phyloP scores from a whole-genome alignment of 1,139 yeast species.

The Taphrina populina region DNA sequence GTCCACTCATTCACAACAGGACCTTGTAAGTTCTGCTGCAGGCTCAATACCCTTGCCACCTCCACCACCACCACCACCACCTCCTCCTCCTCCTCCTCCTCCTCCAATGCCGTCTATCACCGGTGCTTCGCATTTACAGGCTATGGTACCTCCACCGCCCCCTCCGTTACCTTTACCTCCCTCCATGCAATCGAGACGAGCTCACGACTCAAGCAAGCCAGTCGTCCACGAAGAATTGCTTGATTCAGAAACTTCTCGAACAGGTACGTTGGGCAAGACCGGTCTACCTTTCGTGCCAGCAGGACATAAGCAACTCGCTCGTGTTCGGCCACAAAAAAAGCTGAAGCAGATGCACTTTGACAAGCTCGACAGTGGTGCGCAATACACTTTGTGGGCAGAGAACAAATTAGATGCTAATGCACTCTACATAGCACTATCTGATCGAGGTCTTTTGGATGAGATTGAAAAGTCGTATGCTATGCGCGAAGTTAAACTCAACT shows the following conservation, averaged over 20 bases:
- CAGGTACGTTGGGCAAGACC: constrained; percentile 34
- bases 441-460: constrained; percentile 73
- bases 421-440: constrained; percentile 57
- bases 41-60: constrained; percentile 40
- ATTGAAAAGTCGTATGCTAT: constrained; percentile 77
- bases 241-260: constrained; percentile 27
- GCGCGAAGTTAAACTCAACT: constrained; percentile 50
- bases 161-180: constrained; percentile 39
- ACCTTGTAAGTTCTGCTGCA: constrained; percentile 45
- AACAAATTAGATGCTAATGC: constrained; percentile 49
- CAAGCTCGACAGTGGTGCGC: constrained; percentile 57
- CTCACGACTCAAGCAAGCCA: too few species aligned
- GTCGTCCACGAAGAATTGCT: too few species aligned
- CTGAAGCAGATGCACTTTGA: constrained; percentile 97
- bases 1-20: too few species aligned
- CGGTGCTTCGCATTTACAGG: constrained; percentile 38
- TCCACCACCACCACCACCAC: constrained; percentile 43
- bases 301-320: constrained; percentile 20
- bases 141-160: constrained; percentile 40
- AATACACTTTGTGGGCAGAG: constrained; percentile 80
- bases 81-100: constrained; percentile 46
- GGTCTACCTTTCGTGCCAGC: constrained; percentile 35
- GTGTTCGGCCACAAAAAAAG: constrained; percentile 57
- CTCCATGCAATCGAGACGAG: too few species aligned
- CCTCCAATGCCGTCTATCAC: constrained; percentile 47